Evolutionary conservation across 164 flowering plant species (phyloP), one percentile per base, ranked within the genome.

Genomic region (Echeveria elegans): DNA sequence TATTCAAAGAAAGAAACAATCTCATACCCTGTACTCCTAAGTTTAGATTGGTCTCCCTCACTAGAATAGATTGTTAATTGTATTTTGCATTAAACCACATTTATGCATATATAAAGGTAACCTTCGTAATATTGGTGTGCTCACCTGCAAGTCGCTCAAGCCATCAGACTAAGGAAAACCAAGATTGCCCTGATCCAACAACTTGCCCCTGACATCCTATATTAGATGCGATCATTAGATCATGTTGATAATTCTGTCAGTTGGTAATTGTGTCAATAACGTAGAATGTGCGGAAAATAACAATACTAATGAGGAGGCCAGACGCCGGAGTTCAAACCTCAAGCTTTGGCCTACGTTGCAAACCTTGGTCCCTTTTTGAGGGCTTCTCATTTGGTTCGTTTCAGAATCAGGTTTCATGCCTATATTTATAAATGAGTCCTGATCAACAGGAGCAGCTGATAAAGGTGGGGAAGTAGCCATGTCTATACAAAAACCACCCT

Each of bases 121-220:
- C 15, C 45, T 40, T 2, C 11, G 1, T 24, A 53, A 53, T n/a
- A 26, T 24, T 53, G 9, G 60, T 9, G 31, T 0, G 18, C 60
- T 53, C 19, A 93, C 97, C 96, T 93, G 98, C 79, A 93, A 79
- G 65, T 82, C 82, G 63, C 90, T 90, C 69, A 88, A 67, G 18
- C 60, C 60, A 64, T 86, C 89, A 45, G 88, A 82, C 26, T 79
- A 73, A 26, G 85, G 88, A 68, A 83, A 76, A 31, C 84, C 86
- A 69, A 83, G 19, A 69, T 76, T 81, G 11, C 71, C 36, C 72
- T 75, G 86, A 26, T 87, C 96, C 64, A 81, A 67, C 10, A 77
- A 21, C 70, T 84, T 84, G 64, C 72, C 69, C 72, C 80, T 80
- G 26, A 71, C 45, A 26, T 78, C 96, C 97, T 92, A 74, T 37